phyloP scores from a whole-genome alignment of 2,329 filamentous ascomycete genomes.

The Neofusicoccum kwambonambiense region DNA sequence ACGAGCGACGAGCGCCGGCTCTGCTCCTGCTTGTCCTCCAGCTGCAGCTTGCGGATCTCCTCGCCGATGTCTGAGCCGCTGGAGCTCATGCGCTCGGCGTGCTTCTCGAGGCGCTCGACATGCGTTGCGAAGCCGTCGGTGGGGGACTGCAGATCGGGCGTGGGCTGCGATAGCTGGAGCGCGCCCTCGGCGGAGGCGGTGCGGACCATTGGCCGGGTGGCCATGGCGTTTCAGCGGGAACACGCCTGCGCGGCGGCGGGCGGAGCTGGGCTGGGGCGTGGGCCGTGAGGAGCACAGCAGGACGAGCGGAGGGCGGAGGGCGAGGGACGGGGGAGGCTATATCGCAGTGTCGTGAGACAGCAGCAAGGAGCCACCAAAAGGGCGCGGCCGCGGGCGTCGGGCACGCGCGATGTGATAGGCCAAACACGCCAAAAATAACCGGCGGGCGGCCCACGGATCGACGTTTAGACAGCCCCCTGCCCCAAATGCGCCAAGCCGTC shows the following conservation, averaged over 20 bases:
- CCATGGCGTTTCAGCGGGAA: slow-evolving; percentile 16
- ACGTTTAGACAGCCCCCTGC: slow-evolving; percentile 4
- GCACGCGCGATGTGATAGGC: neutral
- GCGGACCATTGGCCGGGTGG: slow-evolving; percentile 18
- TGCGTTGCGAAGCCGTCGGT: slow-evolving; percentile 64
- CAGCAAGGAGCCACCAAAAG: slow-evolving; percentile 16
- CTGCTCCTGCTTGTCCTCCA: slow-evolving; percentile 68
- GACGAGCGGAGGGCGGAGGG: neutral
- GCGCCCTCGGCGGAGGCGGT: slow-evolving; percentile 20
- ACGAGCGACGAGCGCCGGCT: slow-evolving; percentile 60
- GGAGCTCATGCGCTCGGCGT: slow-evolving; percentile 70
- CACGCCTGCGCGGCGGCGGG: slow-evolving; percentile 6
- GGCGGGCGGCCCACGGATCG: neutral
- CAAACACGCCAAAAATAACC: slow-evolving; percentile 6
- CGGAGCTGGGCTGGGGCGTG: neutral
- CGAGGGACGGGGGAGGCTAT: slow-evolving; percentile 15
- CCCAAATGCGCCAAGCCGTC: slow-evolving; percentile 2
- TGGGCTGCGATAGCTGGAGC: slow-evolving; percentile 53
- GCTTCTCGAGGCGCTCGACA: slow-evolving; percentile 72
- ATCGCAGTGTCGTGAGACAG: slow-evolving; percentile 13
- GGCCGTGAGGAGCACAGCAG: slow-evolving; percentile 13
- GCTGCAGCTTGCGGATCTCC: slow-evolving; percentile 71
- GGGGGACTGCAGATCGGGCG: slow-evolving; percentile 61
- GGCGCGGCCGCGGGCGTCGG: neutral
- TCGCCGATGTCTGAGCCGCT: slow-evolving; percentile 72